Percentiles rank a stretch among this genome's conserved stretches.
phyloP scores from a whole-genome alignment of 148 eudicot species.

The Euryodendron excelsum region DNA sequence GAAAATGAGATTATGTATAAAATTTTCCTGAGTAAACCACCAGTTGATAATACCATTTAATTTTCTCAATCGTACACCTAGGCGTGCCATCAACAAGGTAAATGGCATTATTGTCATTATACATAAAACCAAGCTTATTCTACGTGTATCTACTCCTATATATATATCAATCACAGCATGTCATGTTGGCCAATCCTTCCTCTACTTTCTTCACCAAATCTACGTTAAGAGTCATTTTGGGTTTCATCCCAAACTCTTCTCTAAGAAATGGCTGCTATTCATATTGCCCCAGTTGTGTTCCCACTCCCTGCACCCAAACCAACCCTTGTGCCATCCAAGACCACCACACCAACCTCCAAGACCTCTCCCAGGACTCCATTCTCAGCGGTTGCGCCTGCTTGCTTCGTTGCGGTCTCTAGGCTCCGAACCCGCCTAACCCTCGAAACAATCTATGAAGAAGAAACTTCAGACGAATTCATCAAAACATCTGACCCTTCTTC shows the following conservation, averaged over 20 bases:
- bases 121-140: no score
- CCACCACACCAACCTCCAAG: neutral
- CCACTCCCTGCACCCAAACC: neutral
- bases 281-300: neutral
- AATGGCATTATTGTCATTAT: no score
- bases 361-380: constrained; percentile 6
- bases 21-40: no score
- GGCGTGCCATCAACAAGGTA: no score
- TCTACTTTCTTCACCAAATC: neutral
- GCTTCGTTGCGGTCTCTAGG: neutral
- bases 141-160: no score
- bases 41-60: no score
- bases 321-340: neutral
- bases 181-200: no score
- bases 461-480: neutral
- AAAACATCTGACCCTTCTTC: neutral
- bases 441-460: constrained; percentile 15
- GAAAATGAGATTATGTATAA: no score
- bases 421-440: constrained; percentile 11
- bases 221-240: neutral
- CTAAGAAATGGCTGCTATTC: neutral
- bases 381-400: constrained; percentile 5
- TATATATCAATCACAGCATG: no score
- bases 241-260: neutral
- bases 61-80: no score